These are phyloP conservation scores for Tolypocladium pustulatum DNA, from an alignment of 2,329 filamentous ascomycete species.

Conservation along the genomic window DNA sequence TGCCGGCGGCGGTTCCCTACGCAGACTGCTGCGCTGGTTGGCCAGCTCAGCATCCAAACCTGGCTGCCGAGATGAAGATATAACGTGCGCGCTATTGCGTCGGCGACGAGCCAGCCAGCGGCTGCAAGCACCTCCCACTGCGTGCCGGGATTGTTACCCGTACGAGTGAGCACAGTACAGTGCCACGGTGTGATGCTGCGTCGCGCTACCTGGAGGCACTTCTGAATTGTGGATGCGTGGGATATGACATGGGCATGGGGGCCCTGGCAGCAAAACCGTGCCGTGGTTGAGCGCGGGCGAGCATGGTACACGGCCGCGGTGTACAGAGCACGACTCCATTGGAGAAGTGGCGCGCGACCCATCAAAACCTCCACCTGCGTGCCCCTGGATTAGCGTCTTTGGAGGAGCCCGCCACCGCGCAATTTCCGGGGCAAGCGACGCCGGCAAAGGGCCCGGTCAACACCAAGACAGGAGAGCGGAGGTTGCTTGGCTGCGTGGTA, in stretches of 20 bases:
- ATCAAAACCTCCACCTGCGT: constrained; percentile 3
- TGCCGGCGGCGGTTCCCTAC: neutral
- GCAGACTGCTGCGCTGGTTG: neutral
- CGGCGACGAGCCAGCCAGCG: neutral
- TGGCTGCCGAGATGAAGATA: neutral
- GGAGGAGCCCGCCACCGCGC: constrained; percentile 3
- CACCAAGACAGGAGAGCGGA: neutral
- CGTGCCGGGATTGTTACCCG: neutral
- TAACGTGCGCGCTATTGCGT: neutral
- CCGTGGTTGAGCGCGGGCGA: neutral
- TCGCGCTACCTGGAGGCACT: neutral
- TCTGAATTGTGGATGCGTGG: neutral
- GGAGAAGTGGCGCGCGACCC: constrained; percentile 1
- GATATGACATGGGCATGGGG: neutral
- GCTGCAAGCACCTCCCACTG: neutral
- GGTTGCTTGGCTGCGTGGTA: constrained; percentile 14
- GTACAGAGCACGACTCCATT: neutral
- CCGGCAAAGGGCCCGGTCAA: neutral
- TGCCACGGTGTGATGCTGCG: neutral
- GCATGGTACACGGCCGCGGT: neutral
- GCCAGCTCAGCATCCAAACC: neutral
- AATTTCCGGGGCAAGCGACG: constrained; percentile 11
- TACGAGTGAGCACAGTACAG: neutral
- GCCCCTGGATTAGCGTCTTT: constrained; percentile 8
- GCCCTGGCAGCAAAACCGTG: neutral